Base-by-base conservation (phyloP, 2,329 filamentous ascomycete species). In the Fonsecaea erecta region DNA sequence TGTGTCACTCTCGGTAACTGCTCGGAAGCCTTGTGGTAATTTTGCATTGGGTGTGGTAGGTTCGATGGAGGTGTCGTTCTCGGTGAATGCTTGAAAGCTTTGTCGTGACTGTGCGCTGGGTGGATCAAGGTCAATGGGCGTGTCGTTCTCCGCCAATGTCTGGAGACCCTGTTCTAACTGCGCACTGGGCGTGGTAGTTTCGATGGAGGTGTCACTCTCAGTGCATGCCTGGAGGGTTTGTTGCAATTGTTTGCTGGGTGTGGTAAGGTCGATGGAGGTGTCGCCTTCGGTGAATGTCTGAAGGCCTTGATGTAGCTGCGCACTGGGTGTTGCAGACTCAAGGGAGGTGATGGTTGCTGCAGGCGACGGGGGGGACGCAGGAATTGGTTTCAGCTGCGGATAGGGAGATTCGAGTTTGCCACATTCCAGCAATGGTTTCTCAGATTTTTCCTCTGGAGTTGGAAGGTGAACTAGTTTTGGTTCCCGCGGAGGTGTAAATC, bases 101-200 rank as follows among this genome's bases (percentile, higher is more conserved):
- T 30, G 28, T 8, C 8, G 28, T 8, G 8, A 30, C 28, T 30
- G 28, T 30, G 28, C 28, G 28, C 28, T 30, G 28, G 62, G 56
- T 48, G 62, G 51, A 26, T 24, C 2, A 18, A 55, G 46, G 6
- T 60, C 57, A 30, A 52, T 37, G n/a, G 52, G 18, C 16, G 52
- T 53, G 56, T 66, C 66, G 30, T 63, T 63, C 9, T 61, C 55
- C 14, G 53, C 30, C n/a, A 43, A 18, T 21, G 51, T 54, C 35
- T 60, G 28, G 16, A 57, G 35, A n/a, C 63, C 56, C n/a, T 56
- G 14, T 68, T 60, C 53, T 28, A 63, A 28, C 43, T 67, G 65
- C 5, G 30, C 40, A 11, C 37, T 57, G 8, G 62, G 56, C 35
- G 62, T 57, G 34, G 34, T 3, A 18, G 62, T 46, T 8, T 60